Percentiles rank a stretch among this genome's conserved stretches.
phyloP scores from a whole-genome alignment of 2,329 filamentous ascomycete genomes.

The Microcyclospora tardicrescens region DNA sequence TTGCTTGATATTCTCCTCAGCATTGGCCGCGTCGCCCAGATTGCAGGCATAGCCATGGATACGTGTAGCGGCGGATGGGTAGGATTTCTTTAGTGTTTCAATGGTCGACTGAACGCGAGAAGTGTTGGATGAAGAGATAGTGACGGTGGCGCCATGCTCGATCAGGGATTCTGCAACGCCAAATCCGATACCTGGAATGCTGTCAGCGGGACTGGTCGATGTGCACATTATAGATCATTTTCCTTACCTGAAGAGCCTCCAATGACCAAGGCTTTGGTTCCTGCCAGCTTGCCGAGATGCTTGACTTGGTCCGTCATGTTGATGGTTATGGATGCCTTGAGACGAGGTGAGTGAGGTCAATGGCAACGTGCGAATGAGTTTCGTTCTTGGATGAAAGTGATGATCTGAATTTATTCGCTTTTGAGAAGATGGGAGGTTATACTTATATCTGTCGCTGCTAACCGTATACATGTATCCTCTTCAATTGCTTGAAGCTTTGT shows the following conservation, averaged over 20 bases:
- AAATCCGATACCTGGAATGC: constrained; percentile 46
- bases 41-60: constrained; percentile 36
- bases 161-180: constrained; percentile 46
- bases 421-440: no score
- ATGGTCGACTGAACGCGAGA: constrained; percentile 37
- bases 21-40: constrained; percentile 32
- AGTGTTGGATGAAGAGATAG: constrained; percentile 46
- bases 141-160: constrained; percentile 43
- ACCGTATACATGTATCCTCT: no score
- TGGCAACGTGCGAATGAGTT: no score
- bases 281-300: constrained; percentile 36
- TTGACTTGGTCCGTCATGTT: constrained; percentile 31
- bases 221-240: neutral
- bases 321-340: neutral
- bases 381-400: no score
- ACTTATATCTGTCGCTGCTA: no score
- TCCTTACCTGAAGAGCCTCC: constrained; percentile 39
- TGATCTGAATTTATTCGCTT: no score
- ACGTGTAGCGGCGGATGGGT: constrained; percentile 28
- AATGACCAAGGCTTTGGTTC: constrained; percentile 43
- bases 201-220: neutral
- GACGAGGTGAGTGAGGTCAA: no score
- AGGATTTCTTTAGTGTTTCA: constrained; percentile 29
- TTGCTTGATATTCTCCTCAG: constrained; percentile 35
- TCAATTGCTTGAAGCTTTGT: no score